phyloP scores from a whole-genome alignment of 1,284 basidiomycete species.

The Pisolithus thermaeus region DNA sequence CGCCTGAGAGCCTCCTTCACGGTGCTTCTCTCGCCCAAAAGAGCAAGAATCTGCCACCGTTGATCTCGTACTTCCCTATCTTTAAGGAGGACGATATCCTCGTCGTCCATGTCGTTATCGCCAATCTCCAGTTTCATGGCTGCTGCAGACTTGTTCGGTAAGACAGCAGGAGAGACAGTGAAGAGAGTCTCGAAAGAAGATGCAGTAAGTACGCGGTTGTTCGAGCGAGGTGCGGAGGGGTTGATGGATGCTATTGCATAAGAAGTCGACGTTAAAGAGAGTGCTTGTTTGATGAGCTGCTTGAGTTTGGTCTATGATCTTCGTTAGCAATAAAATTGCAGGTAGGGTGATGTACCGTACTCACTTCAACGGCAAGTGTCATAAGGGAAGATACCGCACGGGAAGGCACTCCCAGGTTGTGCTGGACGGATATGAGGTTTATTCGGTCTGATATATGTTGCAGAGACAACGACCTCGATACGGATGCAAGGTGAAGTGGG shows the following conservation, averaged over 20 bases:
- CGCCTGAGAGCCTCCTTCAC: constrained; percentile 56
- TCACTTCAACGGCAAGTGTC: constrained; percentile 71
- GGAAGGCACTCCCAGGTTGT: constrained; percentile 56
- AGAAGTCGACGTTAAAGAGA: constrained; percentile 70
- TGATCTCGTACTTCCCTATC: constrained; percentile 62
- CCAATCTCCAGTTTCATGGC: constrained; percentile 63
- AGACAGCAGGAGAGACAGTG: constrained; percentile 62
- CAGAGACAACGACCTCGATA: constrained; percentile 62
- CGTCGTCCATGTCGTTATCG: constrained; percentile 49
- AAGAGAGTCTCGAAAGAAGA: constrained; percentile 72
- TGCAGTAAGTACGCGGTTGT: constrained; percentile 52
- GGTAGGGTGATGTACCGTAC: not conserved
- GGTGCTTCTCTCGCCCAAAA: constrained; percentile 67
- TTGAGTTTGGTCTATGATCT: constrained; percentile 67
- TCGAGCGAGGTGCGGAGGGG: constrained; percentile 36
- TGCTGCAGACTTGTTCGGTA: constrained; percentile 70
- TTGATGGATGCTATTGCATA: constrained; percentile 70
- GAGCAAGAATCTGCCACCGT: constrained; percentile 68
- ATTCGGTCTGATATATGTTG: constrained; percentile 75
- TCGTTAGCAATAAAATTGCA: constrained; percentile 18
- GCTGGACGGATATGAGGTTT: constrained; percentile 74
- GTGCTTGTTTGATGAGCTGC: constrained; percentile 67
- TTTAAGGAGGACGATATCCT: constrained; percentile 49
- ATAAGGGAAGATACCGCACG: constrained; percentile 61
- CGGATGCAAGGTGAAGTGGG: constrained; percentile 62